phyloP scores from a whole-genome alignment of 495 filamentous ascomycete species.

The Rhypophila decipiens region DNA sequence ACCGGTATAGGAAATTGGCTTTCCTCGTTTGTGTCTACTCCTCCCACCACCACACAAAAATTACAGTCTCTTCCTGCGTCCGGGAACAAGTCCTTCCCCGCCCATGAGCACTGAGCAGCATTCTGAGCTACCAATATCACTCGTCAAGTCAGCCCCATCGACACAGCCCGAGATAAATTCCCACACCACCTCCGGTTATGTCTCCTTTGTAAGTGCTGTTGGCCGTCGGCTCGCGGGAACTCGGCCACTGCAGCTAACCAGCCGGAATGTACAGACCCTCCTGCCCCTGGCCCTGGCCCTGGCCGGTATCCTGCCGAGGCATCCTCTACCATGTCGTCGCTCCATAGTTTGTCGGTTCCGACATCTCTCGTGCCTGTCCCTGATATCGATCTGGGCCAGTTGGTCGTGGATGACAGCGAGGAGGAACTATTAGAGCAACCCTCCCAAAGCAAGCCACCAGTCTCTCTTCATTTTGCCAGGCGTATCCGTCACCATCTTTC shows the following conservation, averaged over 20 bases:
- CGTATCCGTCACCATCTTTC: conserved; percentile 42
- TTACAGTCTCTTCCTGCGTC: conserved; percentile 11
- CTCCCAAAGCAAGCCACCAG: conserved; percentile 23
- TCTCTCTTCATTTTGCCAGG: conserved; percentile 31
- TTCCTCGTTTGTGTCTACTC: not conserved
- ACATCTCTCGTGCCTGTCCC: conserved; percentile 10
- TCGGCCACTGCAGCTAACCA: conserved; percentile 12
- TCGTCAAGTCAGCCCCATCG: not conserved
- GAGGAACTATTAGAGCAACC: conserved; percentile 22
- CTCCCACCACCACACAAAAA: not conserved
- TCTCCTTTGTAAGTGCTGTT: conserved; percentile 24
- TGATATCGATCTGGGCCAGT: conserved; percentile 17
- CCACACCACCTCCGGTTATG: not conserved
- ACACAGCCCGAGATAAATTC: not conserved
- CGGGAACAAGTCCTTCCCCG: too few species aligned
- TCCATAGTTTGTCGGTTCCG: conserved; percentile 2
- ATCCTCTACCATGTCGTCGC: conserved; percentile 6
- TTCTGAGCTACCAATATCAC: conserved; percentile 8
- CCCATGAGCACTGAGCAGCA: too few species aligned
- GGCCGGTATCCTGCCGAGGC: conserved; percentile 6
- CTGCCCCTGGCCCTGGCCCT: conserved; percentile 16
- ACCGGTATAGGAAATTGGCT: too few species aligned
- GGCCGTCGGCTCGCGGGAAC: conserved; percentile 20
- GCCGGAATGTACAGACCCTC: conserved; percentile 11
- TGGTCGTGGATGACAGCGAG: conserved; percentile 37